Evolutionary conservation across 2,329 filamentous ascomycete species (phyloP).

Genomic region (Calonectria naviculata): DNA sequence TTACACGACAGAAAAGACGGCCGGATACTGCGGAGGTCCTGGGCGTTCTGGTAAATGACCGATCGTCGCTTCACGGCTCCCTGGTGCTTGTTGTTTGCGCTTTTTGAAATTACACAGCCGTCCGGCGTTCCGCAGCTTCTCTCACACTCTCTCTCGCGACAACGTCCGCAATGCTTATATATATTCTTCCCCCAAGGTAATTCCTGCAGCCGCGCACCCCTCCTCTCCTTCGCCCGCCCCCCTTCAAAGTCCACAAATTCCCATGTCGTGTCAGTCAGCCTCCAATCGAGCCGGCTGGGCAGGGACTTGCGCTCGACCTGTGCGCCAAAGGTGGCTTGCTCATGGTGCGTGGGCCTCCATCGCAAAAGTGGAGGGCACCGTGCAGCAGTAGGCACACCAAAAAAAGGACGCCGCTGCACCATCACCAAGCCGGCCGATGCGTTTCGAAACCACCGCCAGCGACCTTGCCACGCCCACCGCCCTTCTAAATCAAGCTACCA

Average conservation of each 20-base stretch:
- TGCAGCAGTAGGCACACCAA: slow-evolving; percentile 1
- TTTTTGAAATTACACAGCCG: slow-evolving; percentile 4
- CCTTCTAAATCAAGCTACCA: slow-evolving; percentile 4
- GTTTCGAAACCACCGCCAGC: slow-evolving; percentile 40
- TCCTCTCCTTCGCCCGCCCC: not conserved
- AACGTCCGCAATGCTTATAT: slow-evolving; percentile 14
- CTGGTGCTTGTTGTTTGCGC: not conserved
- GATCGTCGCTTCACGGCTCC: not conserved
- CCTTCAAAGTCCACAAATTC: slow-evolving; percentile 2
- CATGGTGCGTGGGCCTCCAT: slow-evolving; percentile 6
- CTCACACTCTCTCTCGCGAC: no score
- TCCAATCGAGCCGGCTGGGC: slow-evolving; percentile 3
- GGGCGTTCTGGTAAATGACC: not conserved
- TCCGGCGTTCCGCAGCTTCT: not conserved
- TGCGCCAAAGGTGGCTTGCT: slow-evolving; percentile 14
- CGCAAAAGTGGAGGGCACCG: slow-evolving; percentile 31
- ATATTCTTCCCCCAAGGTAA: not conserved
- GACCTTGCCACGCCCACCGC: slow-evolving; percentile 10
- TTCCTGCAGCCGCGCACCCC: slow-evolving; percentile 5
- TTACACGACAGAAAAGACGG: slow-evolving; percentile 18
- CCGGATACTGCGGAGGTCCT: slow-evolving; percentile 7
- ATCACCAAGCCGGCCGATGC: slow-evolving; percentile 27
- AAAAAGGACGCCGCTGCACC: slow-evolving; percentile 12
- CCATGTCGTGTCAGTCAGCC: slow-evolving; percentile 17
- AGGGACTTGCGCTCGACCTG: slow-evolving; percentile 17